Evolutionary conservation across 2,329 filamentous ascomycete species (phyloP).

Genomic region (Penicillium griseofulvum): DNA sequence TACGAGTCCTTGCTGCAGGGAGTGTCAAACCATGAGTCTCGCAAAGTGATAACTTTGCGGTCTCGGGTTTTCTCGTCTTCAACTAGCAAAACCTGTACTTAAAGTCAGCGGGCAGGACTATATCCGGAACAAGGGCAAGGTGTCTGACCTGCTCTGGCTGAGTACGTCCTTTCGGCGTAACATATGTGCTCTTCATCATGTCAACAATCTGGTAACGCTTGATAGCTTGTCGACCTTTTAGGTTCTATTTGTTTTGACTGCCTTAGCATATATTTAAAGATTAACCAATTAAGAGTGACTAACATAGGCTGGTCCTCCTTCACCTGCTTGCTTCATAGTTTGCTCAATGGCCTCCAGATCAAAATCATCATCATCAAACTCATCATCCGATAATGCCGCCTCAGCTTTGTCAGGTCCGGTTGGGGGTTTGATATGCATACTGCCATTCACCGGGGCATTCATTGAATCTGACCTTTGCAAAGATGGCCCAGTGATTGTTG

Average conservation of each 20-base stretch:
- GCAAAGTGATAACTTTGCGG: conserved; percentile 68
- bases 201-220: conserved; percentile 82
- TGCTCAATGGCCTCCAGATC: conserved; percentile 65
- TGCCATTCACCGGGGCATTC: not conserved
- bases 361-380: conserved; percentile 67
- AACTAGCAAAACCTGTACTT: conserved; percentile 69
- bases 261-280: conserved; percentile 58
- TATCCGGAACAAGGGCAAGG: not conserved
- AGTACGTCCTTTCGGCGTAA: conserved; percentile 58
- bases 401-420: conserved; percentile 17
- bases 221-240: conserved; percentile 67
- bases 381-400: conserved; percentile 59
- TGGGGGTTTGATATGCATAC: not conserved
- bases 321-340: conserved; percentile 57
- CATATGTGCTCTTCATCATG: conserved; percentile 67
- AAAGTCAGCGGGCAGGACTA: conserved; percentile 20
- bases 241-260: conserved; percentile 59
- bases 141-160: conserved; percentile 68
- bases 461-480: conserved; percentile 12
- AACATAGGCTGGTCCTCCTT: conserved; percentile 71
- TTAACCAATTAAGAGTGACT: conserved; percentile 41
- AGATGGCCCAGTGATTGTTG: conserved; percentile 11
- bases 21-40: conserved; percentile 84
- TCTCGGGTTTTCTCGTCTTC: conserved; percentile 70
- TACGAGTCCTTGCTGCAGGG: conserved; percentile 71